Evolutionary conservation across 2,329 filamentous ascomycete genomes (phyloP).

Genomic region (Talaromyces piceae): DNA sequence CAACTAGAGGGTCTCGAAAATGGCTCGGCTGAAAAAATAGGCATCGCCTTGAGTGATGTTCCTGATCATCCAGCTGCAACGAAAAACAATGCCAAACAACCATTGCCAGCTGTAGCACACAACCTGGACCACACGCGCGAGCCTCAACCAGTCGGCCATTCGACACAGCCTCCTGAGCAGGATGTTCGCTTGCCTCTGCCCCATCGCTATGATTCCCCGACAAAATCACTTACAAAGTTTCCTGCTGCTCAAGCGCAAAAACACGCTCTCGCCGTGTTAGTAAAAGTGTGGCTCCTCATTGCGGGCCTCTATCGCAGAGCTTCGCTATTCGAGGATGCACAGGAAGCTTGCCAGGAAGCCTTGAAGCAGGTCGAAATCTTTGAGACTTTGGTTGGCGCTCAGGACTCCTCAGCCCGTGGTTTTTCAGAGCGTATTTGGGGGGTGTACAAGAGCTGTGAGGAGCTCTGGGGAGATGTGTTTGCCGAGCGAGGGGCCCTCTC

Average conservation of each 20-base stretch:
- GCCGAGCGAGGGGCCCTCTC: constrained; percentile 67
- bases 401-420: constrained; percentile 55
- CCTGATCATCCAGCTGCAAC: constrained; percentile 14
- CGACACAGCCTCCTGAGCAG: constrained; percentile 37
- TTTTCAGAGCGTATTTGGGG: constrained; percentile 67
- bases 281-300: constrained; percentile 85
- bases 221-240: constrained; percentile 42
- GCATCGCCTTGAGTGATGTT: constrained; percentile 22
- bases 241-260: constrained; percentile 45
- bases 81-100: constrained; percentile 24
- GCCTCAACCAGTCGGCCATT: constrained; percentile 29
- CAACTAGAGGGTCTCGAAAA: constrained; percentile 6
- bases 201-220: constrained; percentile 33
- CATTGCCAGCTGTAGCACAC: constrained; percentile 27
- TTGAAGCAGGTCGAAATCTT: constrained; percentile 64
- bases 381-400: constrained; percentile 58
- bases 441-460: constrained; percentile 70
- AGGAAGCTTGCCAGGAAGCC: constrained; percentile 74
- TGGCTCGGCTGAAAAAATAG: constrained; percentile 18
- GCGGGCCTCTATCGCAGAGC: constrained; percentile 81
- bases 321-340: constrained; percentile 69
- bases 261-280: constrained; percentile 52
- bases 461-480: constrained; percentile 76
- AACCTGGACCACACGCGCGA: constrained; percentile 30
- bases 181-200: constrained; percentile 31